Evolutionary conservation across 495 filamentous ascomycete genomes (phyloP).

Genomic region (Podospora pseudocomata): DNA sequence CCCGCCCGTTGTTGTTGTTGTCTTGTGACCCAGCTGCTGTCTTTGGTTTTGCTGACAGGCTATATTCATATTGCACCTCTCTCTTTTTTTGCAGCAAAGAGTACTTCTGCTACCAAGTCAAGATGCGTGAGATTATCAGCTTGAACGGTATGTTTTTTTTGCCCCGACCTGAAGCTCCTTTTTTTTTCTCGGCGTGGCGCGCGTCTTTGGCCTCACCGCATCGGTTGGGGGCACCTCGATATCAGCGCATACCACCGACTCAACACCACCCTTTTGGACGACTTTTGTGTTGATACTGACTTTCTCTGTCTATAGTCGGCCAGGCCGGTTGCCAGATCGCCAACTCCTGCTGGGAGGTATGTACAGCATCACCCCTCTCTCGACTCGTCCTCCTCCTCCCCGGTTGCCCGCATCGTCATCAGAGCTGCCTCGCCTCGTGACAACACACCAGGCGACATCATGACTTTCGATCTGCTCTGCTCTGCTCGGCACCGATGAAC

Average conservation of each 20-base stretch:
- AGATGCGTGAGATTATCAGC: constrained; percentile 98
- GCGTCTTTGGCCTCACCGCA: constrained; percentile 35
- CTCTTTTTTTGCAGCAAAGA: constrained; percentile 18
- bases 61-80: constrained; percentile 19
- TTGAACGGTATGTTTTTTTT: constrained; percentile 80
- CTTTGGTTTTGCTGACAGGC: constrained; percentile 11
- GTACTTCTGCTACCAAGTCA: constrained; percentile 37
- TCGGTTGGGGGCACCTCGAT: constrained; percentile 12
- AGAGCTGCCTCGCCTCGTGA: background rate
- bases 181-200: constrained; percentile 25
- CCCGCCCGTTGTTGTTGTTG: constrained; percentile 1
- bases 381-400: constrained; percentile 1
- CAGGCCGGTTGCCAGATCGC: constrained; percentile 99
- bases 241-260: constrained; percentile 2
- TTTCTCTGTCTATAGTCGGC: constrained; percentile 66
- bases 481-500: background rate
- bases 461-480: background rate
- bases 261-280: background rate
- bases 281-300: constrained; percentile 32
- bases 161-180: constrained; percentile 16
- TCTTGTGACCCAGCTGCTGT: constrained; percentile 20
- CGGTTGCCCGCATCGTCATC: constrained; percentile 7
- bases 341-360: constrained; percentile 99
- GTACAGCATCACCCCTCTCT: constrained; percentile 31
- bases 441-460: background rate